Percentiles rank a stretch among this genome's conserved stretches.
These are phyloP conservation scores for Pseudophaeomoniella oleicola DNA, from an alignment of 2,329 filamentous ascomycete genomes.

Conservation along the genomic window DNA sequence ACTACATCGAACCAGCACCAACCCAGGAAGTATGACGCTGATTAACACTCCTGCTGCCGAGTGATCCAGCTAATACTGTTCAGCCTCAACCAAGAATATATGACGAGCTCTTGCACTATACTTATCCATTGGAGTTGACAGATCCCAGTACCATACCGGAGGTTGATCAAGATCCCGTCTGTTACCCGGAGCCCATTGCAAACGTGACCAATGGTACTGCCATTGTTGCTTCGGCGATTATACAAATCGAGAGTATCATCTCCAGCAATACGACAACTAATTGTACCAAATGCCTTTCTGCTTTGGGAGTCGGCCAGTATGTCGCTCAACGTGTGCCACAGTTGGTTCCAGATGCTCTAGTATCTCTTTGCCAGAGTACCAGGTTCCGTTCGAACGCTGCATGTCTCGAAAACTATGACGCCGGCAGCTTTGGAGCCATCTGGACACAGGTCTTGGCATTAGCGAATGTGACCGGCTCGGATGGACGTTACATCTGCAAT, in stretches of 20 bases:
- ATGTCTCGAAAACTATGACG: constrained; percentile 34
- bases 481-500: constrained; percentile 44
- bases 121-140: constrained; percentile 39
- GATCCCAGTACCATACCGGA: constrained; percentile 37
- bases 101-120: constrained; percentile 40
- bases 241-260: constrained; percentile 32
- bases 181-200: constrained; percentile 32
- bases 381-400: constrained; percentile 30
- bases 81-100: constrained; percentile 38
- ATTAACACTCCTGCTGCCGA: background rate
- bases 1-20: constrained; percentile 11
- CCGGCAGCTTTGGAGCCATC: constrained; percentile 35
- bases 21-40: constrained; percentile 6
- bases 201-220: constrained; percentile 23
- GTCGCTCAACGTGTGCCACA: constrained; percentile 35
- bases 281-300: constrained; percentile 40
- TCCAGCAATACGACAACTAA: constrained; percentile 21
- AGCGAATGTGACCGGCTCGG: constrained; percentile 37
- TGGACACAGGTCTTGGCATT: constrained; percentile 43
- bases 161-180: constrained; percentile 33
- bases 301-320: constrained; percentile 34
- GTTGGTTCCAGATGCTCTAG: constrained; percentile 35
- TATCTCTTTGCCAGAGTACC: constrained; percentile 35
- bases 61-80: background rate
- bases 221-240: constrained; percentile 18